Percentiles rank a stretch among this genome's conserved stretches.
Conservation (phyloP, 2,329 filamentous ascomycete genomes). For the Epichloe brachyelytri region DNA sequence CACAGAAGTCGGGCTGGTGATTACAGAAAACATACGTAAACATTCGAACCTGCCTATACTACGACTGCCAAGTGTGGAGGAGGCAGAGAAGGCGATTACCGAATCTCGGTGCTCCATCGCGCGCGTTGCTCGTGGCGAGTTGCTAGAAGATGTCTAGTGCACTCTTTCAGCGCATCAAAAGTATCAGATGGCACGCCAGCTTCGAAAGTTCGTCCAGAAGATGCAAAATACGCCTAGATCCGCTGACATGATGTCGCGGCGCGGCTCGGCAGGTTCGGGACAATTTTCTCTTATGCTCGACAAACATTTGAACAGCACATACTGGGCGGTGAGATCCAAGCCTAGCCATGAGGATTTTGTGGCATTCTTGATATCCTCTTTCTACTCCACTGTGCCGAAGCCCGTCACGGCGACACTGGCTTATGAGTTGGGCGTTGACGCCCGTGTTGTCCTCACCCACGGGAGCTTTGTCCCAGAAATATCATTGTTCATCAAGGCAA, state of each 20-base stretch:
- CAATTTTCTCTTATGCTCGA: slow-evolving; percentile 15
- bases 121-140: slow-evolving; percentile 10
- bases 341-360: slow-evolving; percentile 11
- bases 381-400: slow-evolving; percentile 14
- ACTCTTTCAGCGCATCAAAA: slow-evolving; percentile 12
- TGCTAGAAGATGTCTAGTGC: slow-evolving; percentile 18
- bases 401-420: slow-evolving; percentile 11
- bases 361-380: slow-evolving; percentile 15
- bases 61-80: slow-evolving; percentile 4
- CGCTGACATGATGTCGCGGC: background rate
- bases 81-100: background rate
- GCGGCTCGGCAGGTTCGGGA: slow-evolving; percentile 11
- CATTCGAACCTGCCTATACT: slow-evolving; percentile 8
- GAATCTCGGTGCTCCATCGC: background rate
- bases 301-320: slow-evolving; percentile 14
- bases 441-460: slow-evolving; percentile 13
- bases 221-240: slow-evolving; percentile 9
- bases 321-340: slow-evolving; percentile 15
- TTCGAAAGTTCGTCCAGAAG: slow-evolving; percentile 14
- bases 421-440: slow-evolving; percentile 9
- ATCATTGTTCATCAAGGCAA: slow-evolving; percentile 15
- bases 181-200: slow-evolving; percentile 12
- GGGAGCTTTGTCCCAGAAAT: slow-evolving; percentile 16
- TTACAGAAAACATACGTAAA: slow-evolving; percentile 5
- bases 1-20: slow-evolving; percentile 8